These are phyloP conservation scores for Pilatotrama ljubarskyi DNA, from an alignment of 768 basidiomycete species.

Conservation along the genomic window DNA sequence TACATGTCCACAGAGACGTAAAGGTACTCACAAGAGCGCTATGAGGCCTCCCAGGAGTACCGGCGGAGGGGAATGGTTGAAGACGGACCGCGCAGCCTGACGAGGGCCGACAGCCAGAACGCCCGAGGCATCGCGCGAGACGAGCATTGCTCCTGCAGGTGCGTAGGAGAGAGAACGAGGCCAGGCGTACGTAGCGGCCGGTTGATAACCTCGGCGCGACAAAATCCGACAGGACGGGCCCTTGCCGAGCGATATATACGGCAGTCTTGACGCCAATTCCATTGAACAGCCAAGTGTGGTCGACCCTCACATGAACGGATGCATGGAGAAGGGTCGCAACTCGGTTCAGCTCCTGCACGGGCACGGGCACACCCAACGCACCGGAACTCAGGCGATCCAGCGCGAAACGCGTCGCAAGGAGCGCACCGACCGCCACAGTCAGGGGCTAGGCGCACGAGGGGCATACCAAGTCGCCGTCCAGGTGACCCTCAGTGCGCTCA, in stretches of 20 bases:
- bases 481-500: not conserved
- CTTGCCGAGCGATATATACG: slow-evolving; percentile 3
- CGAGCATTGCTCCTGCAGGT: not conserved
- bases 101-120: too few relatives aligned
- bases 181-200: slow-evolving; percentile 1
- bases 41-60: slow-evolving; percentile 12
- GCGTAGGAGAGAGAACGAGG: not conserved
- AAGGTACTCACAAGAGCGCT: slow-evolving; percentile 9
- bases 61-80: slow-evolving; percentile 4
- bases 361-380: not conserved
- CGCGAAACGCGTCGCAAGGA: not conserved
- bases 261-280: not conserved
- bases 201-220: not conserved
- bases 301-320: not conserved
- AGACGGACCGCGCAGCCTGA: not conserved
- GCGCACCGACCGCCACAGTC: not conserved
- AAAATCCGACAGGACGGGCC: not conserved
- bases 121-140: not conserved
- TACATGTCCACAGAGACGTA: too few relatives aligned
- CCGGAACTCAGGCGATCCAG: not conserved
- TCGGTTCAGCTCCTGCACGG: slow-evolving; percentile 1
- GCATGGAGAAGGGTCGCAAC: not conserved
- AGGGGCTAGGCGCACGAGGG: not conserved
- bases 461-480: not conserved
- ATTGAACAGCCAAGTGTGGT: not conserved